Percentiles rank a stretch among this genome's conserved stretches.
Evolutionary conservation across 2,329 filamentous ascomycete species (phyloP).

Genomic region (Zymoseptoria pseudotritici): DNA sequence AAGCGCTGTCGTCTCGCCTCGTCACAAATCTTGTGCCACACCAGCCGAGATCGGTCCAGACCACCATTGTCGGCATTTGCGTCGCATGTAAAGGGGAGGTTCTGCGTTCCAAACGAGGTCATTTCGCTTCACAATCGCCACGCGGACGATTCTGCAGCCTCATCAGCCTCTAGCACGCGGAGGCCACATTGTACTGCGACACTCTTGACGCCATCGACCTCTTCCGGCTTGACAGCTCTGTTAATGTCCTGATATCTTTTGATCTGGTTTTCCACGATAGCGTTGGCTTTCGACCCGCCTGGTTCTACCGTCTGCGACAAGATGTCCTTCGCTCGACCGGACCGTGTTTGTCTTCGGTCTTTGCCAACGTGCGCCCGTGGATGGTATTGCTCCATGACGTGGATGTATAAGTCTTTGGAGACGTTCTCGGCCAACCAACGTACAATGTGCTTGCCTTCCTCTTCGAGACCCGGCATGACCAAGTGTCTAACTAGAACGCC

Average conservation of each 20-base stretch:
- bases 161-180: constrained; percentile 61
- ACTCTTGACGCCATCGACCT: constrained; percentile 58
- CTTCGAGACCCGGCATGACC: constrained; percentile 75
- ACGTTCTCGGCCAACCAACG: constrained; percentile 66
- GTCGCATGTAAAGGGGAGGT: background rate
- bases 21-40: background rate
- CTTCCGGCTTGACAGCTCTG: constrained; percentile 56
- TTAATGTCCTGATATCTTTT: constrained; percentile 71
- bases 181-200: constrained; percentile 65
- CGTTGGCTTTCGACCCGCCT: constrained; percentile 20
- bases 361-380: constrained; percentile 78
- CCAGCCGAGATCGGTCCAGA: background rate
- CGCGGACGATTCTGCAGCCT: background rate
- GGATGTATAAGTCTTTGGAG: constrained; percentile 67
- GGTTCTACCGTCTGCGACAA: constrained; percentile 24
- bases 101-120: background rate
- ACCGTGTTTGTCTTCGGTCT: constrained; percentile 36
- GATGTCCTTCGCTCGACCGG: constrained; percentile 20
- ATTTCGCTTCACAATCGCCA: background rate
- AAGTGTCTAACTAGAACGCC: constrained; percentile 71
- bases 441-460: constrained; percentile 67
- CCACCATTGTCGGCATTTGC: background rate
- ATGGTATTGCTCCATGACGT: constrained; percentile 85
- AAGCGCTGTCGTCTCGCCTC: background rate
- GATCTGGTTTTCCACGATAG: constrained; percentile 38